Evolutionary conservation across 805 yeast genomes (phyloP), one percentile per base, ranked within the genome.

Genomic region (Allodekkera sacchari): DNA sequence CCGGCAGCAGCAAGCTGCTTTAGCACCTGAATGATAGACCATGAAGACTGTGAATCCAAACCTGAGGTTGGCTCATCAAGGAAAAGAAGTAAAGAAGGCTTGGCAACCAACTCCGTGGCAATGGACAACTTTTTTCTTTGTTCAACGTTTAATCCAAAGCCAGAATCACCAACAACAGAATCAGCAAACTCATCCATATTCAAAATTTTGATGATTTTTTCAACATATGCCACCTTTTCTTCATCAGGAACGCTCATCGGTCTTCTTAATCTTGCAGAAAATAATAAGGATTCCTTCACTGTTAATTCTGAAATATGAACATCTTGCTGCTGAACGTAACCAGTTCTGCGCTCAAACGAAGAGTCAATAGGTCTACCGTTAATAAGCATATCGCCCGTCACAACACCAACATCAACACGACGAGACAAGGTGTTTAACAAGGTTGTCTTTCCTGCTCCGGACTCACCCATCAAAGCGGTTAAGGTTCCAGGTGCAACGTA

Each of bases 361-460:
- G 52, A 43, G 44, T 63, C 72, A 23, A 68, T 49, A 4, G 64
- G 62, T 16, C 54, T 55, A 37, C 77, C 77, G 45, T 72, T 68
- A 14, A 72, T 73, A 36, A 71, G 46, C 66, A 69, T 65, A 37
- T 66, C 74, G 41, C 79, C 78, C 8, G 76, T 67, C 18, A 72
- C 57, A 30, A 68, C 63, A 39, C 78, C 79, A 33, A 63, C 55
- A 30, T 66, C 66, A 25, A 63, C 56, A 47, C 80, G 58, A 45
- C 66, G 68, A 27, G 76, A 66, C 37, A 73, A 50, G 21, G 66
- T 66, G 44, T 73, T 72, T 36, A 73, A 57, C 31, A 73, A 52
- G 5, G 80, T 73, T 0, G 79, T 73, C 48, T 73, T 73, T 45
- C 79, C 80, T 13, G 79, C 79, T 41, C 80, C 80, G 3, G 77